phyloP scores from a whole-genome alignment of 257 asterid species.

The Anisodus acutangulus region DNA sequence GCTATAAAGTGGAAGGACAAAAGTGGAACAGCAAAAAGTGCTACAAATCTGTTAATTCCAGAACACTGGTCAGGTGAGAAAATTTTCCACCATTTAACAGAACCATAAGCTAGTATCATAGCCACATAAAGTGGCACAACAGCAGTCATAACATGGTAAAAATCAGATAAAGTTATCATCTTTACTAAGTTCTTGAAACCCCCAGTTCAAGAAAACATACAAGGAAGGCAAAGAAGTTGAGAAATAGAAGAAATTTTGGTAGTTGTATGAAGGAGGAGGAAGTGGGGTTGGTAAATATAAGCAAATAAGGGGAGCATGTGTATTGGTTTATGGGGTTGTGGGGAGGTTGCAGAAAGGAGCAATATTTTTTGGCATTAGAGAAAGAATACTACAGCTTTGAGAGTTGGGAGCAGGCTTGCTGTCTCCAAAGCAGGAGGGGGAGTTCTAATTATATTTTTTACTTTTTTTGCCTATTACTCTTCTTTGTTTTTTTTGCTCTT shows the following conservation, averaged over 20 bases:
- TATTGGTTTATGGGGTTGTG: constrained; percentile 45
- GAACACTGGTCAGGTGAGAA: constrained; percentile 92
- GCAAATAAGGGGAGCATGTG: constrained; percentile 43
- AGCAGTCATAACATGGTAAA: constrained; percentile 92
- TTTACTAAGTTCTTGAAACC: constrained; percentile 22
- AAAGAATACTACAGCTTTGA: constrained; percentile 55
- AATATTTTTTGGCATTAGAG: constrained; percentile 38
- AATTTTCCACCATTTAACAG: constrained; percentile 94
- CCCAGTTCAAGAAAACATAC: constrained; percentile 41
- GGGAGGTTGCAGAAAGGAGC: constrained; percentile 30
- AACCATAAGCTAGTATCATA: constrained; percentile 88
- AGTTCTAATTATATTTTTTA: constrained; percentile 34
- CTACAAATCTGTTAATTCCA: constrained; percentile 90
- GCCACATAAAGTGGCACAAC: constrained; percentile 92
- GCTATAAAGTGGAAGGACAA: constrained; percentile 90
- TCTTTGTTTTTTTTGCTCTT: constrained; percentile 38
- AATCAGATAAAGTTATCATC: constrained; percentile 68
- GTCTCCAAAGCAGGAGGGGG: constrained; percentile 55
- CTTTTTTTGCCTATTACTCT: neutral
- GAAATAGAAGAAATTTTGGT: neutral
- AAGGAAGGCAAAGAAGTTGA: neutral
- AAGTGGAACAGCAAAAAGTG: constrained; percentile 88
- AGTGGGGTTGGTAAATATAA: constrained; percentile 26
- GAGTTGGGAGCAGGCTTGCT: constrained; percentile 61
- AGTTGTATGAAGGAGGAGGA: neutral